Evolutionary conservation across 2,329 filamentous ascomycete species (phyloP).

Genomic region (Trichoderma guizhouense): DNA sequence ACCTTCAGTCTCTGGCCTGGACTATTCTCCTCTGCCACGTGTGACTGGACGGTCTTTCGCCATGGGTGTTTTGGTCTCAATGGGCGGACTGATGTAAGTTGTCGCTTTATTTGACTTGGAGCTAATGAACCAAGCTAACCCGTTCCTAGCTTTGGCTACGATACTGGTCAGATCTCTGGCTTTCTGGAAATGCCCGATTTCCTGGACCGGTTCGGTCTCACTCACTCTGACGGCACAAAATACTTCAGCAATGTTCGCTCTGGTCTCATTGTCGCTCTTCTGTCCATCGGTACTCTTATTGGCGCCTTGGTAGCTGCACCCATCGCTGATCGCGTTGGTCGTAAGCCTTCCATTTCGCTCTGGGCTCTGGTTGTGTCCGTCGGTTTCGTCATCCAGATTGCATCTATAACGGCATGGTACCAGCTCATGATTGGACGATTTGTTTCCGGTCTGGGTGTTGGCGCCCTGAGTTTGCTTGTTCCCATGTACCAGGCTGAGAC

Average conservation of each 20-base stretch:
- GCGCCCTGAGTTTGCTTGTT: constrained; percentile 60
- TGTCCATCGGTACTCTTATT: constrained; percentile 58
- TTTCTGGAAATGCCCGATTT: constrained; percentile 59
- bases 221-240: constrained; percentile 35
- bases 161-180: constrained; percentile 54
- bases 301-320: constrained; percentile 59
- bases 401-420: constrained; percentile 54
- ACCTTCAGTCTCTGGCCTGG: constrained; percentile 37
- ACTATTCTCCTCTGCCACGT: constrained; percentile 44
- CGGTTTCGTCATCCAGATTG: constrained; percentile 66
- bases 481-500: constrained; percentile 76
- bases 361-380: constrained; percentile 60
- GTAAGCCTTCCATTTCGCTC: constrained; percentile 58
- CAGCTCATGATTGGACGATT: constrained; percentile 65
- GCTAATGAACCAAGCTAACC: background rate
- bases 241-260: constrained; percentile 52
- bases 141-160: constrained; percentile 40
- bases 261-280: constrained; percentile 56
- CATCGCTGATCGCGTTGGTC: constrained; percentile 62
- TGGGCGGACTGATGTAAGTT: constrained; percentile 44
- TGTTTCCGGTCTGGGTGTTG: constrained; percentile 65
- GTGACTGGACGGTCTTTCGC: constrained; percentile 36
- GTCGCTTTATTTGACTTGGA: background rate
- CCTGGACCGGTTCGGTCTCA: constrained; percentile 47
- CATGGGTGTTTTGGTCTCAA: constrained; percentile 42